Base-by-base conservation (phyloP, 2,329 filamentous ascomycete genomes). In the Pseudogymnoascus sp. region DNA sequence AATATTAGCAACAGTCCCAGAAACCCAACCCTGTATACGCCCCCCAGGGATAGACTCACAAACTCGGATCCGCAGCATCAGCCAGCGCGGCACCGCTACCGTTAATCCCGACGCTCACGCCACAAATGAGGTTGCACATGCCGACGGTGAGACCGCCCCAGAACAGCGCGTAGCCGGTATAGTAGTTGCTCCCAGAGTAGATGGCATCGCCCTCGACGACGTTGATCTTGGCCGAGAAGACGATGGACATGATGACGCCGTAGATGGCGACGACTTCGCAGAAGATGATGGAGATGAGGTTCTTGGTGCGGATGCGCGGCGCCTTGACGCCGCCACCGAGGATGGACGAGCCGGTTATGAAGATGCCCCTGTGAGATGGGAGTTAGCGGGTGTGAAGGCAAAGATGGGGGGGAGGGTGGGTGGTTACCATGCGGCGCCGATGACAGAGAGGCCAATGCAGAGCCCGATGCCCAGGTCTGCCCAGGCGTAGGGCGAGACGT, bases 201-300 rank as follows among this genome's bases (percentile, higher is more conserved):
- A 92, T 76, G 16, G 82, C 81, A 40, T 87, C 84, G 63, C 82
- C 82, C 47, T 80, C 73, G 31, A 94, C 83, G 63, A 82, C 76
- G 70, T 84, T 83, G 70, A 99, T 79, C 77, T 97, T 96, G 66
- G 92, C 84, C 50, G 92, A 95, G 80, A 97, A 97, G 72, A 99
- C 90, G 75, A 99, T 99, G 71, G 92, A 89, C 92, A 99, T 99
- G 79, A 99, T 99, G 78, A 99, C 93, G 72, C 95, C 95, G 83
- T 99, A 99, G 77, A 99, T 99, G 77, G 94, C 94, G 73, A 99
- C 94, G 73, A 99, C 94, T 80, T 99, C 94, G 81, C 94, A 99
- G 80, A 99, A 99, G 79, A 99, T 97, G 77, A 99, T 99, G 72
- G 93, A 97, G 76, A 99, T 97, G 73, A 99, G 79, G 82, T 99